Base-by-base conservation (phyloP, 192 early-diverging fungal genomes). In the Dissophora ornata region DNA sequence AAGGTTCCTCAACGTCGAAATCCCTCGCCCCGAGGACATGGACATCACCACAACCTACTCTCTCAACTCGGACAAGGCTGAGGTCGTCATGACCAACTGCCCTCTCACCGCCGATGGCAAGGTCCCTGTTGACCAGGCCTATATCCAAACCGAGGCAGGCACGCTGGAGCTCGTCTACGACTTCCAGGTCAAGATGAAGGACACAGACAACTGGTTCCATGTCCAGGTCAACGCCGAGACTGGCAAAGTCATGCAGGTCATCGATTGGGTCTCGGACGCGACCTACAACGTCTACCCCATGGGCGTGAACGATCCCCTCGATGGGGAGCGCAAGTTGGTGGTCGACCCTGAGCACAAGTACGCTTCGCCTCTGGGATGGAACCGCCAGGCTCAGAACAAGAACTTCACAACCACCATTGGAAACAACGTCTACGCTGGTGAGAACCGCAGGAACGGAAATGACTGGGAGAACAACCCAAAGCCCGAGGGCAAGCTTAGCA, bases 361-460 rank as follows among this genome's bases (percentile, higher is more conserved):
- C 12, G 84, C 89, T 1, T 92, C 90, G 2, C 91, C 88, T 19
- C 44, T 86, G 21, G 92, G 93, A 18, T 95, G 95, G 90, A 92
- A 95, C 74, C 82, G 86, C 40, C 85, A 90, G 51, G 83, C 82
- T 21, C 69, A 79, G 48, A 68, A 71, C 50, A 82, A 79, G 80
- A 84, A 81, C 59, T 89, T 83, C 63, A 92, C 88, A 41, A 84
- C 79, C 16, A 98, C 94, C 11, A 73, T 87, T 26, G 96, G 96
- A 15, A 98, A 96, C 85, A 98, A 98, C 79, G 96, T 93, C 38
- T 95, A 87, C 80, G 92, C 95, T 19, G 94, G 96, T 49, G 89
- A 89, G 60, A 96, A 96, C 68, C 86, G 89, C 2, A 81, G 85
- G 48, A 94, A 94, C 24, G 86, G 87, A 24, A 79, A 83, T 32